Percentiles rank a stretch among this genome's conserved stretches.
Evolutionary conservation across 768 basidiomycete genomes (phyloP).

Genomic region (Cystobasidium ongulense): DNA sequence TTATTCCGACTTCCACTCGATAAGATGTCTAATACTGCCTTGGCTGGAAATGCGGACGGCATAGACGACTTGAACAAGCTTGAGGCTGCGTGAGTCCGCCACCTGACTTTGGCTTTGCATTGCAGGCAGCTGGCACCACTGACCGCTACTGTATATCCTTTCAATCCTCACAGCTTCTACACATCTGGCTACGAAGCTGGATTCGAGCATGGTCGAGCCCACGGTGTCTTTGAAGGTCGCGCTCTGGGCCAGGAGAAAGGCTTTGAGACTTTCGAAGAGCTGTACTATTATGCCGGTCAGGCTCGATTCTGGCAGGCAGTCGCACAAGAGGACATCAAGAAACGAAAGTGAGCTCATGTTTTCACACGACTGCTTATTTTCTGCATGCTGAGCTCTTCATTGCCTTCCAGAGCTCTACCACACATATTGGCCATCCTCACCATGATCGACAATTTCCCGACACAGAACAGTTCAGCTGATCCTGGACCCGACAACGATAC

Average conservation of each 20-base stretch:
- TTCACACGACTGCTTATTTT: not conserved
- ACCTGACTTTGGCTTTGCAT: not conserved
- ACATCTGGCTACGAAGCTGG: slow-evolving; percentile 69
- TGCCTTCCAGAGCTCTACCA: slow-evolving; percentile 14
- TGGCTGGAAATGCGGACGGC: not conserved
- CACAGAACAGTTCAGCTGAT: slow-evolving; percentile 54
- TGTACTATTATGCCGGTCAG: slow-evolving; percentile 85
- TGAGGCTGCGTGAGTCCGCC: slow-evolving; percentile 19
- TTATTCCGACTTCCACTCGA: not conserved
- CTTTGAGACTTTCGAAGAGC: slow-evolving; percentile 94
- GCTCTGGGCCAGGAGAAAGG: slow-evolving; percentile 81
- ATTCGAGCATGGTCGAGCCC: slow-evolving; percentile 72
- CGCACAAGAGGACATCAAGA: slow-evolving; percentile 47
- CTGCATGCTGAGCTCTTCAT: not conserved
- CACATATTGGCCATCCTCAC: slow-evolving; percentile 55
- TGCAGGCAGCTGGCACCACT: not conserved
- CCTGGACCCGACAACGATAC: slow-evolving; percentile 52
- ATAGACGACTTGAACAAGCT: slow-evolving; percentile 17
- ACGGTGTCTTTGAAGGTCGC: slow-evolving; percentile 83
- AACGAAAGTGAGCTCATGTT: slow-evolving; percentile 40
- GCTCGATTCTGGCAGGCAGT: slow-evolving; percentile 63
- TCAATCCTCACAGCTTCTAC: slow-evolving; percentile 53
- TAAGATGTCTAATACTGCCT: not conserved
- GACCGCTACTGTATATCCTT: too few species aligned
- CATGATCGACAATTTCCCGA: slow-evolving; percentile 67